Evolutionary conservation across 106 monocot species (phyloP), one percentile per base, ranked within the genome.

Genomic region (Platanthera guangdongensis): DNA sequence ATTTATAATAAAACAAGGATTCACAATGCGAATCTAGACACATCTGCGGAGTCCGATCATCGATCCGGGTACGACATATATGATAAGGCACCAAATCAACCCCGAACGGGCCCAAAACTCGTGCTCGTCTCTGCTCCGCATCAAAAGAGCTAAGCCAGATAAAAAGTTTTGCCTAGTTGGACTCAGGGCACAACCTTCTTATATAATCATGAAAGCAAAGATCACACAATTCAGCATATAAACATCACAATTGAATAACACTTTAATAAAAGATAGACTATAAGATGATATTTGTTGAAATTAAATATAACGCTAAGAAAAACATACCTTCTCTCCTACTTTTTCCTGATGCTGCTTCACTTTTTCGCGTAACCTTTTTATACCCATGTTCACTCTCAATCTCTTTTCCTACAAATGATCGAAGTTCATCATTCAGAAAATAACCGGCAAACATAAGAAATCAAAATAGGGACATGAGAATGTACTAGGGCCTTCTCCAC

Each of bases 341-440:
- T 87, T 90, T 75, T 94, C 90, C 52, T 90, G 94, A 0, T 94
- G 94, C 76, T 85, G 80, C 80, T 90, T 94, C 76, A 94, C 90
- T 87, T 87, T 94, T 15, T 90, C 87, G 14, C 75, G 82, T 68
- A 94, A 51, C 55, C 88, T 90, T 76, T 85, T 79, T 16, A 90
- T 65, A 14, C 78, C 88, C 94, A 94, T 90, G 74, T 94, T 94
- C 48, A 90, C 86, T 82, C 84, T 84, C 73, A 94, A 76, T 46
- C 90, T 74, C 71, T 88, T 88, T 80, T 90, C 94, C 94, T 94
- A 77, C 52, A 9, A 59, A 59, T 59, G 59, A 21, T 5, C 5
- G 55, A 59, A 59, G 19, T 59, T 59, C 19, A 59, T 19, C 19
- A n/a, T 8, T 59, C 8, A n/a, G 59, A 5, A 59, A 19, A 19